phyloP scores from a whole-genome alignment of 169 alveolate species.

The Cystoisospora suis region DNA sequence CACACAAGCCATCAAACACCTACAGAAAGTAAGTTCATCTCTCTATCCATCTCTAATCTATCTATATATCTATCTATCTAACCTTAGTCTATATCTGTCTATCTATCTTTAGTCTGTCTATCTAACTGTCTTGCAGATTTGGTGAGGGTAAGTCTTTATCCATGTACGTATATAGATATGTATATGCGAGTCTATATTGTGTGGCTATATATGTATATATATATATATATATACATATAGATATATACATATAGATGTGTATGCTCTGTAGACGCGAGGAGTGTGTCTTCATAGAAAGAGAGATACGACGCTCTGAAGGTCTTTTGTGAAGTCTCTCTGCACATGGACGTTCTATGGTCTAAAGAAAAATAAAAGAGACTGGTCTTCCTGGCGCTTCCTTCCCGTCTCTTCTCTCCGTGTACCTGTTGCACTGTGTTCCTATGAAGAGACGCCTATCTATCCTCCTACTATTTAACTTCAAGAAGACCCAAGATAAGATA shows the following conservation, averaged over 20 bases:
- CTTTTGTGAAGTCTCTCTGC: background rate
- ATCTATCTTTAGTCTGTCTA: background rate
- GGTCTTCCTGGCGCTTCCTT: too few species aligned
- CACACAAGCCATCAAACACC: background rate
- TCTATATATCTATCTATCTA: background rate
- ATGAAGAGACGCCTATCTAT: too few species aligned
- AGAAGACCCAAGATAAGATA: too few species aligned
- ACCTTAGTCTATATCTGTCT: background rate
- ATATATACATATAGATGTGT: background rate
- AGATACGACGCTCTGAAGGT: background rate
- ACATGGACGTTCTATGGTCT: background rate
- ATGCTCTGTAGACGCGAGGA: background rate
- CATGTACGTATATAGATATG: background rate
- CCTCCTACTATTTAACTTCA: too few species aligned
- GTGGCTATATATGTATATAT: background rate
- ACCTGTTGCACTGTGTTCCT: too few species aligned
- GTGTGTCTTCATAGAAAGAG: background rate
- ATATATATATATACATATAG: background rate
- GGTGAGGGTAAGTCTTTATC: background rate
- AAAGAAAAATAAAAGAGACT: too few species aligned
- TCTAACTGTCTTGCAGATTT: background rate
- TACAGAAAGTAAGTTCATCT: background rate
- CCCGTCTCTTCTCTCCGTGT: too few species aligned
- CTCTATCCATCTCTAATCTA: background rate
- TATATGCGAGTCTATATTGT: background rate